These are phyloP conservation scores for Vanrija sp. DNA, from an alignment of 1,284 basidiomycete species.

Conservation along the genomic window DNA sequence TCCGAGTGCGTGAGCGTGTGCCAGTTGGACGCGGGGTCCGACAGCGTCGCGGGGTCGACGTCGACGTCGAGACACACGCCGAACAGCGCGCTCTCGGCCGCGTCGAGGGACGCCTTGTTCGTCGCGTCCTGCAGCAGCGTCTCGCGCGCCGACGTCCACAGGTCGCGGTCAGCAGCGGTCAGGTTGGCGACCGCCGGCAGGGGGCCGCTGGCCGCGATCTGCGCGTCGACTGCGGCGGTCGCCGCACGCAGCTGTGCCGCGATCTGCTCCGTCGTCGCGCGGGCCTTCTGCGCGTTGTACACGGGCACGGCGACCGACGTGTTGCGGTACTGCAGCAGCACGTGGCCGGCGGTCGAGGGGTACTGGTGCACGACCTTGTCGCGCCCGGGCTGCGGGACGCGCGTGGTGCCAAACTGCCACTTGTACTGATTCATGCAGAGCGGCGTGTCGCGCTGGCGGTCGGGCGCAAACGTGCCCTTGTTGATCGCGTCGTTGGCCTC, in stretches of 20 bases:
- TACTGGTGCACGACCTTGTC: conserved; percentile 7
- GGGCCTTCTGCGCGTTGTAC: conserved; percentile 1
- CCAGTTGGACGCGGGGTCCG: conserved; percentile 6
- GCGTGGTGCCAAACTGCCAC: conserved; percentile 15
- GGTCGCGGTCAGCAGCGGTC: conserved; percentile 11
- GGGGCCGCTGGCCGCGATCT: conserved; percentile 1
- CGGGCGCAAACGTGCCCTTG: conserved; percentile 9
- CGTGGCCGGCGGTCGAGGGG: conserved; percentile 1
- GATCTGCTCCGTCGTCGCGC: conserved; percentile 10
- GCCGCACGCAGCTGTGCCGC: conserved; percentile 6
- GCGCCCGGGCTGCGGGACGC: conserved; percentile 5
- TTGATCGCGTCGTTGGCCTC: conserved; percentile 14
- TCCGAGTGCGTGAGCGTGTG: conserved; percentile 4
- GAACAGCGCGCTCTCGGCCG: conserved; percentile 7
- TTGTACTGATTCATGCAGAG: conserved; percentile 17
- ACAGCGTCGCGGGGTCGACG: conserved; percentile 3
- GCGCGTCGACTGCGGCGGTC: neutral
- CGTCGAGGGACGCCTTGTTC: conserved; percentile 5
- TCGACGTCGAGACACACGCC: conserved; percentile 13
- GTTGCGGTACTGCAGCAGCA: conserved; percentile 12
- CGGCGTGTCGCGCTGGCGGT: conserved; percentile 6
- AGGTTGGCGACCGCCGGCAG: conserved; percentile 10
- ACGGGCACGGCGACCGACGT: conserved; percentile 6
- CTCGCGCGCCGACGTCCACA: conserved; percentile 8
- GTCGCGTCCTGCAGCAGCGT: conserved; percentile 1